phyloP scores from a whole-genome alignment of 345 rosid genomes.

The Eucalyptus erythrocorys region DNA sequence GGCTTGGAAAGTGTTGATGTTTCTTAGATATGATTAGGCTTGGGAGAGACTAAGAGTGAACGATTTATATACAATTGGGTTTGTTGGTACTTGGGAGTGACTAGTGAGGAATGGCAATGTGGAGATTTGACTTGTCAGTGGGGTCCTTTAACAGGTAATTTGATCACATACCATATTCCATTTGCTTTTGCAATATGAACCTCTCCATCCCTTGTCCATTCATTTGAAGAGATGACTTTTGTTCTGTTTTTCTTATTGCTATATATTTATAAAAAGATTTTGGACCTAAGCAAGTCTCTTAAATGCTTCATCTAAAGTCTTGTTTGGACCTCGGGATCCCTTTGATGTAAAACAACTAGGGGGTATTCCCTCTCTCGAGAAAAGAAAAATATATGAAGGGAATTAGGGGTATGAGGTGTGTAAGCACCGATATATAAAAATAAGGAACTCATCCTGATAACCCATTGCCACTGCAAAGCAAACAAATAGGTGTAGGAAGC shows the following conservation, averaged over 20 bases:
- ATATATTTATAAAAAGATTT: not conserved
- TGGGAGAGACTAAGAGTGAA: not conserved
- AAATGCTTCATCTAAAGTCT: no score
- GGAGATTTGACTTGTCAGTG: not conserved
- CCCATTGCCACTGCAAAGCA: no score
- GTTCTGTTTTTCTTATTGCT: not conserved
- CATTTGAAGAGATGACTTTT: not conserved
- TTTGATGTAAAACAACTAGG: no score
- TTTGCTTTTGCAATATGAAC: slow-evolving; percentile 6
- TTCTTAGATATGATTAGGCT: not conserved
- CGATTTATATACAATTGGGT: not conserved
- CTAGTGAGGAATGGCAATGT: not conserved
- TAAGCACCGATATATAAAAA: no score
- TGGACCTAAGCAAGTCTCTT: no score
- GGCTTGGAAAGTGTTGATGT: not conserved
- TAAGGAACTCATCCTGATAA: no score
- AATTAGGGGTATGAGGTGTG: no score
- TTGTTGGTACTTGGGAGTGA: not conserved
- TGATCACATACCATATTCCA: slow-evolving; percentile 62
- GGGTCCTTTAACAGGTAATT: not conserved
- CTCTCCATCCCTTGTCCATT: not conserved
- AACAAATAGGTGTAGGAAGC: no score
- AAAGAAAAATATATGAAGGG: no score
- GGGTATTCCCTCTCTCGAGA: no score
- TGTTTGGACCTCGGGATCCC: no score